Conservation (phyloP, 202 grass and related monocot species). For the Setaria viridis region DNA sequence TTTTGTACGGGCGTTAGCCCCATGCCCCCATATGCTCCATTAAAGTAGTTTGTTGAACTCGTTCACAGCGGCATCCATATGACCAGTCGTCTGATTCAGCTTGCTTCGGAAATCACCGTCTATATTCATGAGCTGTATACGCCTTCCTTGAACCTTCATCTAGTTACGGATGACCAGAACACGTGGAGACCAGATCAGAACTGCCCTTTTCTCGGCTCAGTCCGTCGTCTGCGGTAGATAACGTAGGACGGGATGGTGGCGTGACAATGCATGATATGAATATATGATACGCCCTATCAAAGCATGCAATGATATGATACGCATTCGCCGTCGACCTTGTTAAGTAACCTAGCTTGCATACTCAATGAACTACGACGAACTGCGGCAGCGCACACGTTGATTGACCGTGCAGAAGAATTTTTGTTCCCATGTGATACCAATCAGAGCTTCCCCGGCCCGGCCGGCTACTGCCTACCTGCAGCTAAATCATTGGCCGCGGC, state of each 20-base stretch:
- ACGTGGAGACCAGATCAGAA: not conserved
- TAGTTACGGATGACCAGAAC: too few species aligned
- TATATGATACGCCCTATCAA: not conserved
- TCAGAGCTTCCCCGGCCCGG: not conserved
- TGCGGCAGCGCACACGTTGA: not conserved
- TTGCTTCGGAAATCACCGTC: too few species aligned
- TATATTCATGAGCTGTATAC: too few species aligned
- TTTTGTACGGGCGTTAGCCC: too few species aligned
- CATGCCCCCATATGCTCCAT: too few species aligned
- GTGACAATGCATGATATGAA: not conserved
- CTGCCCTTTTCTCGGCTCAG: not conserved
- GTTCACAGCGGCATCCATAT: too few species aligned
- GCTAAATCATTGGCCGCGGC: not conserved
- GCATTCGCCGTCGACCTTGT: not conserved
- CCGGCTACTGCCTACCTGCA: not conserved
- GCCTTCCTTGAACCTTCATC: too few species aligned
- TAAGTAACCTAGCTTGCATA: not conserved
- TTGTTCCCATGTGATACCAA: not conserved
- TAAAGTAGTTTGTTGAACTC: too few species aligned
- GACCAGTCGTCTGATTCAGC: too few species aligned
- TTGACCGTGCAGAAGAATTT: not conserved
- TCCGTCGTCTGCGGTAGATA: not conserved
- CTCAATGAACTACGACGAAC: not conserved
- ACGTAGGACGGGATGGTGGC: not conserved
- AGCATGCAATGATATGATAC: not conserved